Evolutionary conservation across 192 early-diverging fungal species (phyloP).

Genomic region (Coemansia sp.): DNA sequence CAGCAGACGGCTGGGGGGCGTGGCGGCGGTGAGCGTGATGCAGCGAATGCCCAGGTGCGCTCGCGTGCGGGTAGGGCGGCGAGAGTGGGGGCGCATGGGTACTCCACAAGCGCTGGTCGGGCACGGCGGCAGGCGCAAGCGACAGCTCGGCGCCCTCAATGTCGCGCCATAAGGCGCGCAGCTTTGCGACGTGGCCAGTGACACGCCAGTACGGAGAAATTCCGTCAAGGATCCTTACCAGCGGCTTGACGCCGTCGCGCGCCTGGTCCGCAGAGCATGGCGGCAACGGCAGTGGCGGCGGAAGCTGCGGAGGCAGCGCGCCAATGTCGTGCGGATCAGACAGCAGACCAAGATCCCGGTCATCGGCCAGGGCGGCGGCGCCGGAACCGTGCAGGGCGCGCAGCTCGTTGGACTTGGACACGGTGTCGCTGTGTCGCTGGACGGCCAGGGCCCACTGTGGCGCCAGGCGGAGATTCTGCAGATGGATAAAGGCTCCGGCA

Average conservation of each 20-base stretch:
- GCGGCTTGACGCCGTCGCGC: conserved; percentile 37
- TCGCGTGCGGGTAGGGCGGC: background rate
- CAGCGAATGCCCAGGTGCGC: background rate
- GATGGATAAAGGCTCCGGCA: conserved; percentile 35
- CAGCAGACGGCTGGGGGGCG: background rate
- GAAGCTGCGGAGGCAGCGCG: conserved; percentile 26
- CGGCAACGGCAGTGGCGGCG: conserved; percentile 28
- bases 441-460: conserved; percentile 39
- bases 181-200: conserved; percentile 22
- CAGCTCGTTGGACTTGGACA: conserved; percentile 22
- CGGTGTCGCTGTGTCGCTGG: conserved; percentile 22
- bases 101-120: conserved; percentile 1
- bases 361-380: conserved; percentile 2
- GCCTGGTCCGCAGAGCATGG: conserved; percentile 46
- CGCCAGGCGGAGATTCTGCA: conserved; percentile 35
- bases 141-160: conserved; percentile 30
- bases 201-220: conserved; percentile 47
- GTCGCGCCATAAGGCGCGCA: conserved; percentile 37
- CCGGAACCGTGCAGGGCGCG: conserved; percentile 11
- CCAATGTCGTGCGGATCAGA: conserved; percentile 26
- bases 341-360: conserved; percentile 27
- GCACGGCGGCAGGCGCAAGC: background rate
- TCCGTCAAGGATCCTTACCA: conserved; percentile 36
- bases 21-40: background rate
- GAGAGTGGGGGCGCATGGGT: background rate